Conservation (phyloP, 163 green algal species). For the Scenedesmus sp. region DNA sequence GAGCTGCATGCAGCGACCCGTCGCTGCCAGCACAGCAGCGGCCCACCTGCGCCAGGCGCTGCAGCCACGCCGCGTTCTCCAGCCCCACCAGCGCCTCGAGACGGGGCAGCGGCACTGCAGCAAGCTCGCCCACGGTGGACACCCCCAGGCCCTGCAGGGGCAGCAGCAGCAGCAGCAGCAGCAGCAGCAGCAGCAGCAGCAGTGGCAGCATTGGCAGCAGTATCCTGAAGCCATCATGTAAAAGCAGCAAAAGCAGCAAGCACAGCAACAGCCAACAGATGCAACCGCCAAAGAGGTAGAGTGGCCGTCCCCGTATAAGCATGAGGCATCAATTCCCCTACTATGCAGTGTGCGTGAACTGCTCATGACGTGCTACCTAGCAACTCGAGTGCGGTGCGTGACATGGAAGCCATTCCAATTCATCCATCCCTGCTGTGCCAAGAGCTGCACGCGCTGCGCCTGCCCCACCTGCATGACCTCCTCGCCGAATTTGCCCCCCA, state of each 20-base stretch:
- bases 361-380: too few relatives aligned
- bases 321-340: too few relatives aligned
- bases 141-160: not conserved
- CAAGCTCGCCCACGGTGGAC: conserved; percentile 72
- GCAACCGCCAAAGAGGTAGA: too few relatives aligned
- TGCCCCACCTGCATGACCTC: conserved; percentile 54
- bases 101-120: conserved; percentile 61
- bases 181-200: not conserved
- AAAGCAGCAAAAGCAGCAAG: not conserved
- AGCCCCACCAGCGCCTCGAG: conserved; percentile 66
- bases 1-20: not conserved
- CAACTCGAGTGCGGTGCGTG: too few relatives aligned
- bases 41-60: conserved; percentile 58
- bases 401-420: too few relatives aligned
- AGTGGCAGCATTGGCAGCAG: not conserved
- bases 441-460: too few relatives aligned
- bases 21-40: too few relatives aligned
- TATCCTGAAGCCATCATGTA: too few relatives aligned
- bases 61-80: conserved; percentile 56
- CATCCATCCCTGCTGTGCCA: too few relatives aligned
- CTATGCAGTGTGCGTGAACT: too few relatives aligned
- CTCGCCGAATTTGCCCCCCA: conserved; percentile 87
- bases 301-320: too few relatives aligned
- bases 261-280: too few relatives aligned
- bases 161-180: not conserved